A percentile compares a stretch with the other conserved stretches of the same genome.
These are phyloP conservation scores for Fragosphaeria purpurea DNA, from an alignment of 2,329 filamentous ascomycete species.

Conservation along the genomic window DNA sequence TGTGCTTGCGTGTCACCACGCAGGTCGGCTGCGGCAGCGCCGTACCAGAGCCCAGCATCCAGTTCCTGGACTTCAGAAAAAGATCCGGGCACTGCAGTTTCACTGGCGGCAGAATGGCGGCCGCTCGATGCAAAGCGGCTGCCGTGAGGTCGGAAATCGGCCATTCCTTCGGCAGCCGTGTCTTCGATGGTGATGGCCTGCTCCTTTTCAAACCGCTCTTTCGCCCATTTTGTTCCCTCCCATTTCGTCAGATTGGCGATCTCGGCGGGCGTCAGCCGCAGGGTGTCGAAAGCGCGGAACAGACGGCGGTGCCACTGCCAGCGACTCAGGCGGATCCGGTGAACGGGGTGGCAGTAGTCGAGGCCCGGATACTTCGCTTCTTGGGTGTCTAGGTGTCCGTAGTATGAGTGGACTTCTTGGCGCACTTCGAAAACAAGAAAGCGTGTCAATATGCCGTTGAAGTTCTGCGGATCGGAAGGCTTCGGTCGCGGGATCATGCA, in stretches of 20 bases:
- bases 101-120: neutral
- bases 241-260: conserved; percentile 66
- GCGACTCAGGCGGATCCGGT: conserved; percentile 67
- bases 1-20: too few relatives aligned
- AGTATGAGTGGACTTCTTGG: conserved; percentile 68
- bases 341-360: conserved; percentile 63
- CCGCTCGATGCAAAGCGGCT: conserved; percentile 16
- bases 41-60: neutral
- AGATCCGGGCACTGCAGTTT: too few relatives aligned
- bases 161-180: conserved; percentile 60
- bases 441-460: conserved; percentile 58
- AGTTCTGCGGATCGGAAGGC: conserved; percentile 58
- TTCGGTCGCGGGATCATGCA: conserved; percentile 61
- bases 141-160: conserved; percentile 47
- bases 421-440: conserved; percentile 68
- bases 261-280: conserved; percentile 59
- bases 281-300: conserved; percentile 63
- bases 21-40: conserved; percentile 17
- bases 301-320: conserved; percentile 68
- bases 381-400: conserved; percentile 66
- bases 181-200: conserved; percentile 61
- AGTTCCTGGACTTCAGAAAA: too few relatives aligned
- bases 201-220: conserved; percentile 68
- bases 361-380: conserved; percentile 76
- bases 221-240: conserved; percentile 77